Conservation (phyloP, 192 early-diverging fungal species). For the Backusella sp. region DNA sequence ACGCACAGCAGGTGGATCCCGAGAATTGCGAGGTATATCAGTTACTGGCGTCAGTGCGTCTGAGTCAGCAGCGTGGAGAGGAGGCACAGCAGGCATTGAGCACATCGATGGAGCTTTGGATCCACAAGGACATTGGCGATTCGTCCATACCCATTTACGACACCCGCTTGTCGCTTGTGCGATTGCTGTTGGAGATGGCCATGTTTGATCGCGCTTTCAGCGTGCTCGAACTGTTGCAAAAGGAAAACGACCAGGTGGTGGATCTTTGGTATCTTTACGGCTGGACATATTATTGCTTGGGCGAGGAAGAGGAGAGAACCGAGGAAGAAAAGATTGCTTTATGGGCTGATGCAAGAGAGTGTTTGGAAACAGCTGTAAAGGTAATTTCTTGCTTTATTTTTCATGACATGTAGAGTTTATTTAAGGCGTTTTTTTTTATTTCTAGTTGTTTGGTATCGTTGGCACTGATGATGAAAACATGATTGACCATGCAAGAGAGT, state of each 20-base stretch:
- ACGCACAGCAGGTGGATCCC: conserved; percentile 69
- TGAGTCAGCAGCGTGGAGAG: conserved; percentile 79
- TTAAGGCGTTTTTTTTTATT: neutral
- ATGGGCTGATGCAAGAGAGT: conserved; percentile 76
- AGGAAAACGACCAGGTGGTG: conserved; percentile 90
- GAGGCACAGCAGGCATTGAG: conserved; percentile 74
- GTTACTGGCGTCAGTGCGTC: conserved; percentile 83
- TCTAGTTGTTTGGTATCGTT: conserved; percentile 56
- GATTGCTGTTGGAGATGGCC: conserved; percentile 84
- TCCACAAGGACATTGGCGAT: conserved; percentile 52
- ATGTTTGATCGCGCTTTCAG: conserved; percentile 75
- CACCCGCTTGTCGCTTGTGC: conserved; percentile 77
- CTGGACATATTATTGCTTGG: conserved; percentile 84
- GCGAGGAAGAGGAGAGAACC: conserved; percentile 47
- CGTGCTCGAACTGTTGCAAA: conserved; percentile 76
- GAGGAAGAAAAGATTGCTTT: conserved; percentile 52
- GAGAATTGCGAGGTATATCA: conserved; percentile 83
- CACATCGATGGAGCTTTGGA: conserved; percentile 72
- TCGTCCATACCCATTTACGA: conserved; percentile 76
- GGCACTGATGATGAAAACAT: conserved; percentile 69
- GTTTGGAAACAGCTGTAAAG: conserved; percentile 66
- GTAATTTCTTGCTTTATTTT: conserved; percentile 25
- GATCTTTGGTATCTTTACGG: conserved; percentile 97
- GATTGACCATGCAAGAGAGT: conserved; percentile 66
- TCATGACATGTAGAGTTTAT: neutral